Evolutionary conservation across 2,329 filamentous ascomycete species (phyloP).

Genomic region (Fusarium vanettenii): DNA sequence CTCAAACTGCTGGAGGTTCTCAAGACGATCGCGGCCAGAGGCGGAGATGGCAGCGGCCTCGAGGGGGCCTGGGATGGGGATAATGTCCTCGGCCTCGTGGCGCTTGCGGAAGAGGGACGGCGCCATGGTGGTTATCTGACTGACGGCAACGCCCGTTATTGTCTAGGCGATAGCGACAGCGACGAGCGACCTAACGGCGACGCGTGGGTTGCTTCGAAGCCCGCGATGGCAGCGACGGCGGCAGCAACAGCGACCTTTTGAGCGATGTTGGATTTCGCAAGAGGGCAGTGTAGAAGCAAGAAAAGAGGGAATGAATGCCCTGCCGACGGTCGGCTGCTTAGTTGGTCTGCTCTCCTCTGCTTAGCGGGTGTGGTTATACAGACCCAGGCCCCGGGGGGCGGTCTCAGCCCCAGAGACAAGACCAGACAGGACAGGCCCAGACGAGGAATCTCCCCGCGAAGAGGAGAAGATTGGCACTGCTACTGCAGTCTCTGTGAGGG

Average conservation of each 20-base stretch:
- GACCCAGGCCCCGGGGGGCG: slow-evolving; percentile 17
- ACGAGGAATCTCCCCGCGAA: slow-evolving; percentile 35
- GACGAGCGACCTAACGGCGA: slow-evolving; percentile 27
- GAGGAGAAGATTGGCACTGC: slow-evolving; percentile 23
- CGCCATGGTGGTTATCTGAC: slow-evolving; percentile 44
- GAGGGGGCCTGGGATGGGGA: slow-evolving; percentile 53
- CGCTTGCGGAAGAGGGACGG: slow-evolving; percentile 58
- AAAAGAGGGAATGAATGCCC: slow-evolving; percentile 11
- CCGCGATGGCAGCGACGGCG: slow-evolving; percentile 33
- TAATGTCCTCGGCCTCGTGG: slow-evolving; percentile 59
- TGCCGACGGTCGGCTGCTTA: slow-evolving; percentile 35
- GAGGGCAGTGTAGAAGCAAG: slow-evolving; percentile 30
- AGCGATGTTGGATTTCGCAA: slow-evolving; percentile 22
- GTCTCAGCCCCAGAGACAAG: slow-evolving; percentile 33
- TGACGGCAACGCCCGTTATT: background rate
- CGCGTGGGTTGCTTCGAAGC: slow-evolving; percentile 36
- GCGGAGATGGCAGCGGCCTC: slow-evolving; percentile 54
- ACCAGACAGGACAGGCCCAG: slow-evolving; percentile 20
- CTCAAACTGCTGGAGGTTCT: slow-evolving; percentile 66
- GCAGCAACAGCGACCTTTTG: background rate
- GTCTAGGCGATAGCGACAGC: slow-evolving; percentile 12
- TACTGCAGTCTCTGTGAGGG: background rate
- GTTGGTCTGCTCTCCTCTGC: background rate
- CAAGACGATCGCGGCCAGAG: slow-evolving; percentile 55
- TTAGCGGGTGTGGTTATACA: slow-evolving; percentile 37